Evolutionary conservation across 2,329 filamentous ascomycete species (phyloP), one percentile per base, ranked within the genome.

Genomic region (Myriosclerotinia curreyana): DNA sequence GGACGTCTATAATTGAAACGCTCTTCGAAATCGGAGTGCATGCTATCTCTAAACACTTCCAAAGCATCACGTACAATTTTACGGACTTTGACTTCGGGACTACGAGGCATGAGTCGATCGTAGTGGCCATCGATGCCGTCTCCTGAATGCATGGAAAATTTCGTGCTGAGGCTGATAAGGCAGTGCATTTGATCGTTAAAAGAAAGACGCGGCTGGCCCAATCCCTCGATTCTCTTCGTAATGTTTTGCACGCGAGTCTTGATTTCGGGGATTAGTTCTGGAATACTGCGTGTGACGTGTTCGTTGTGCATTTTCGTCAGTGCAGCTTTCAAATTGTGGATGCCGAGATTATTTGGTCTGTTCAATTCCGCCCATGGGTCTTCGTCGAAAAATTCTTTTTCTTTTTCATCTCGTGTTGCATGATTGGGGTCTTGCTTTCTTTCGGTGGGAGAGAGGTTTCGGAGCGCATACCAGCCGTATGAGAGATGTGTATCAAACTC

Each of bases 201-300:
- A 14, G 59, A 46, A 20, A 22, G n/a, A 12, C 59, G 48, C 15
- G 59, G 48, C 5, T 6, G 25, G 9, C 59, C 59, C n/a, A 61
- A 22, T 8, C 11, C 59, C 8, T 61, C 25, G 9, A 61, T 40
- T 8, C 3, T 40, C 9, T 4, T 17, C 12, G 11, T 31, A 20
- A 17, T 3, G 5, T 22, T 4, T 5, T 40, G 15, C 1, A 53
- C 20, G 14, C 59, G 59, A 2, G 12, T 15, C n/a, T 52, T 17
- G 3, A 61, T 61, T 22, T 61, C 59, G 1, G 59, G 59, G 31
- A 64, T 64, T 5, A 60, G 38, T n/a, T 64, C 55, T 12, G 62
- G 62, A 22, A 64, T 64, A 42, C 48, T 60, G n/a, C 48, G 53
- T 5, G 54, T 64, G 3, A 64, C 62, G 40, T 55, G 38, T 48